These are phyloP conservation scores for Aurantiochytrium sp. DNA, from an alignment of 108 stramenopile genomes.

Conservation along the genomic window DNA sequence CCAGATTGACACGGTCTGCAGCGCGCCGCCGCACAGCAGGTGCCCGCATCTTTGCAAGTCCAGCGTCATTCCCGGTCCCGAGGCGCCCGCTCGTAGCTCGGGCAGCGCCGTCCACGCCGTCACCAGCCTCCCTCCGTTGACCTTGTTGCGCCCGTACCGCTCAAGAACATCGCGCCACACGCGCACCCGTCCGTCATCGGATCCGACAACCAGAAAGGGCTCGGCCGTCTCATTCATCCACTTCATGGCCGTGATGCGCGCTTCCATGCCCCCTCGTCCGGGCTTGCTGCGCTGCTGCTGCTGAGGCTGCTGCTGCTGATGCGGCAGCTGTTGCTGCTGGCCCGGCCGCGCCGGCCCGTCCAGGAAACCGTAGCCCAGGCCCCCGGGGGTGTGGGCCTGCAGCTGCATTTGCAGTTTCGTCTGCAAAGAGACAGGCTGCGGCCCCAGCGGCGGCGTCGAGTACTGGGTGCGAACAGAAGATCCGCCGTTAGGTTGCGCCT, in stretches of 20 bases:
- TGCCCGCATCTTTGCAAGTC: constrained; percentile 77
- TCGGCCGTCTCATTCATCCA: constrained; percentile 83
- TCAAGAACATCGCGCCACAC: constrained; percentile 73
- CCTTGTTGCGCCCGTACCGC: constrained; percentile 53
- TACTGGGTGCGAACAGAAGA: neutral
- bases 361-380: too few species aligned
- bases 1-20: constrained; percentile 73
- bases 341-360: too few species aligned
- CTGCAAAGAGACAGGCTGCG: neutral
- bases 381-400: neutral
- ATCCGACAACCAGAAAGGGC: constrained; percentile 73
- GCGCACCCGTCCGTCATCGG: constrained; percentile 84
- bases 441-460: neutral
- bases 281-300: neutral
- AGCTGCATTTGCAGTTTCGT: constrained; percentile 41
- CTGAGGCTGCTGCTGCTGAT: too few species aligned
- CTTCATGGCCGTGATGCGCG: constrained; percentile 72
- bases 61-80: constrained; percentile 73
- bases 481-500: too few species aligned
- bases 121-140: constrained; percentile 57
- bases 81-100: constrained; percentile 62
- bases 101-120: constrained; percentile 79
- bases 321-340: too few species aligned
- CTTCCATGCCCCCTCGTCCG: constrained; percentile 54
- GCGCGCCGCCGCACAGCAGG: constrained; percentile 76